These are phyloP conservation scores for Penicillium psychrosexuale DNA, from an alignment of 2,329 filamentous ascomycete genomes.

Conservation along the genomic window DNA sequence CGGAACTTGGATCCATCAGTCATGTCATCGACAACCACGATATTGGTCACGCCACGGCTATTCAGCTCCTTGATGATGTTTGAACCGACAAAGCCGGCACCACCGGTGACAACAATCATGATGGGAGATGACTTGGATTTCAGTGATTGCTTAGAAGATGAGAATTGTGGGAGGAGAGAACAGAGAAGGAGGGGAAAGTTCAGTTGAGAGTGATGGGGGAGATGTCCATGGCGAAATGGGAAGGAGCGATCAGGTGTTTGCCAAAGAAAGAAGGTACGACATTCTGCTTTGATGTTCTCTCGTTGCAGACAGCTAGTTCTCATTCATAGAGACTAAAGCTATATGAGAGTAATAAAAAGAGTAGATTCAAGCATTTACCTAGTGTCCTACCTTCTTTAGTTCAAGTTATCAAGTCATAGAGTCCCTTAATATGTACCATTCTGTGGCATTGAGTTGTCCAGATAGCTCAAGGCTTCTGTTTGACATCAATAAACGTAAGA, in stretches of 20 bases:
- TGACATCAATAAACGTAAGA: too few species aligned
- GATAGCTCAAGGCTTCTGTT: too few species aligned
- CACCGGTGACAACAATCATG: conserved; percentile 5
- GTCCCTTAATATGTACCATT: too few species aligned
- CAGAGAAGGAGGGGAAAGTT: background rate
- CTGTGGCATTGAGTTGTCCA: too few species aligned
- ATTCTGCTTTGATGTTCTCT: too few species aligned
- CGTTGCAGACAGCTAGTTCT: background rate
- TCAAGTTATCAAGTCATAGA: too few species aligned
- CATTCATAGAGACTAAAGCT: background rate
- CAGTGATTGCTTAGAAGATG: too few species aligned
- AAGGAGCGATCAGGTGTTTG: background rate
- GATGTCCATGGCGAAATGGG: background rate
- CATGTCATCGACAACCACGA: conserved; percentile 3
- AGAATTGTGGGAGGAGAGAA: too few species aligned
- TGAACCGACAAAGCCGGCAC: conserved; percentile 1
- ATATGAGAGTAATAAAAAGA: too few species aligned
- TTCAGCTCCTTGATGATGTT: conserved; percentile 6
- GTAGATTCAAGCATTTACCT: background rate
- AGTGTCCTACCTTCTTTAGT: background rate
- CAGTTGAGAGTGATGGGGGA: background rate
- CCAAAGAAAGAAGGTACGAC: too few species aligned
- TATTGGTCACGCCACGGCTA: background rate
- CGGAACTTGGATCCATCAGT: conserved; percentile 3
- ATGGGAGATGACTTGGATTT: background rate